A percentile compares a stretch with the other conserved stretches of the same genome.
phyloP scores from a whole-genome alignment of 805 yeast genomes.

The Wickerhamiella azyma region DNA sequence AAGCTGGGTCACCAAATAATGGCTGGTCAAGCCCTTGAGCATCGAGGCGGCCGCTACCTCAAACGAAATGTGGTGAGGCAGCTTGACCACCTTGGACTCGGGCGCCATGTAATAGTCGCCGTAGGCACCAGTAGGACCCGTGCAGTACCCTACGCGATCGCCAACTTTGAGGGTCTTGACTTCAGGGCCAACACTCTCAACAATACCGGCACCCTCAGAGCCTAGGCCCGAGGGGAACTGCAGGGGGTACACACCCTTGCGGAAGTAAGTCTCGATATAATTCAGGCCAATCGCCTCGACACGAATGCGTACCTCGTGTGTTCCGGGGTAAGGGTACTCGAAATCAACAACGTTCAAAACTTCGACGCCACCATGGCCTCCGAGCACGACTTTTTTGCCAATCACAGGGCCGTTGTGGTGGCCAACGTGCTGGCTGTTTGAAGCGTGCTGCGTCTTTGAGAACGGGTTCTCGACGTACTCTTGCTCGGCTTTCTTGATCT shows the following conservation, averaged over 20 bases:
- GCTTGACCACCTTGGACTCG: conserved; percentile 28
- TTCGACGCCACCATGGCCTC: not conserved
- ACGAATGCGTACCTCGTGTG: conserved; percentile 52
- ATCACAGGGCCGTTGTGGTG: conserved; percentile 9
- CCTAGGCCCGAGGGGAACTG: conserved; percentile 48
- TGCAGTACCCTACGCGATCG: conserved; percentile 46
- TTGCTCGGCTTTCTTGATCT: not conserved
- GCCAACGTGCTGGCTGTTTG: not conserved
- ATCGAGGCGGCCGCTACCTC: conserved; percentile 45
- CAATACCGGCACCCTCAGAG: conserved; percentile 41
- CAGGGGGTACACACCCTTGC: conserved; percentile 61
- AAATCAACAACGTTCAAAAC: conserved; percentile 4
- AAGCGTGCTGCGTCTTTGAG: not conserved
- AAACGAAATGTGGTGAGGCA: conserved; percentile 38
- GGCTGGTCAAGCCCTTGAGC: conserved; percentile 64
- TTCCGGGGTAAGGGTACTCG: conserved; percentile 24
- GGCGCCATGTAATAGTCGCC: conserved; percentile 52
- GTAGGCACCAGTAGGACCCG: conserved; percentile 52
- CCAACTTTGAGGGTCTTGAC: conserved; percentile 36
- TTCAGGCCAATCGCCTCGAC: conserved; percentile 70
- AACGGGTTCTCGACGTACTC: not conserved
- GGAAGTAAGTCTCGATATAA: conserved; percentile 69
- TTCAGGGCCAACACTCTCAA: conserved; percentile 36
- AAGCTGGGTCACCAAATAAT: conserved; percentile 54
- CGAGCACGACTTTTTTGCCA: conserved; percentile 3